Percentiles rank a stretch among this genome's conserved stretches.
phyloP scores from a whole-genome alignment of 805 yeast genomes.

The Tanozyma kutaoensis region DNA sequence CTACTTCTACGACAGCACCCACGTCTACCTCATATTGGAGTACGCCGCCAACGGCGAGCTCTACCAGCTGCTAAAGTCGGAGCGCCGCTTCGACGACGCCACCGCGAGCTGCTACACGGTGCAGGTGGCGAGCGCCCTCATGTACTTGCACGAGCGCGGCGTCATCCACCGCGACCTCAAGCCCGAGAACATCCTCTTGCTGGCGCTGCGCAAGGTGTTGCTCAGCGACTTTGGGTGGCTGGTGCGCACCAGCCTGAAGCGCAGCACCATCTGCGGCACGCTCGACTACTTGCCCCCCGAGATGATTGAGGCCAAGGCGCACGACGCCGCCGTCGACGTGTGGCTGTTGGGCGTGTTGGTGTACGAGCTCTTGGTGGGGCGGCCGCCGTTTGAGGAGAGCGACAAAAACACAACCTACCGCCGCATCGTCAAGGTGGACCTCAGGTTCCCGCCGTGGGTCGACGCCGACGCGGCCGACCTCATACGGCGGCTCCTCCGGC shows the following conservation, averaged over 20 bases:
- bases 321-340: conserved; percentile 67
- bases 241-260: conserved; percentile 35
- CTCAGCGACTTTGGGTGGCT: conserved; percentile 97
- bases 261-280: conserved; percentile 90
- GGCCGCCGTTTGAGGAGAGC: conserved; percentile 84
- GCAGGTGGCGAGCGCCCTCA: conserved; percentile 73
- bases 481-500: conserved; percentile 47
- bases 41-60: conserved; percentile 81
- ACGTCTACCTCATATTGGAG: conserved; percentile 77
- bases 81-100: conserved; percentile 57
- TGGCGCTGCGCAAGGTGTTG: conserved; percentile 64
- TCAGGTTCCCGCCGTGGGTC: conserved; percentile 58
- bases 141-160: conserved; percentile 64
- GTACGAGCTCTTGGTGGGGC: conserved; percentile 77
- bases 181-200: conserved; percentile 82
- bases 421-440: conserved; percentile 66
- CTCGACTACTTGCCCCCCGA: conserved; percentile 93
- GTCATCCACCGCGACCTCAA: conserved; percentile 88
- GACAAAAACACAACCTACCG: conserved; percentile 68
- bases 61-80: conserved; percentile 55
- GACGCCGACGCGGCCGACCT: conserved; percentile 68
- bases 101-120: conserved; percentile 67
- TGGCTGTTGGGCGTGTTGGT: conserved; percentile 90
- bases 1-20: conserved; percentile 67
- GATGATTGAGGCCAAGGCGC: conserved; percentile 74